Base-by-base conservation (phyloP, 306 rosid genomes). In the Pterocarpus macrocarpus region DNA sequence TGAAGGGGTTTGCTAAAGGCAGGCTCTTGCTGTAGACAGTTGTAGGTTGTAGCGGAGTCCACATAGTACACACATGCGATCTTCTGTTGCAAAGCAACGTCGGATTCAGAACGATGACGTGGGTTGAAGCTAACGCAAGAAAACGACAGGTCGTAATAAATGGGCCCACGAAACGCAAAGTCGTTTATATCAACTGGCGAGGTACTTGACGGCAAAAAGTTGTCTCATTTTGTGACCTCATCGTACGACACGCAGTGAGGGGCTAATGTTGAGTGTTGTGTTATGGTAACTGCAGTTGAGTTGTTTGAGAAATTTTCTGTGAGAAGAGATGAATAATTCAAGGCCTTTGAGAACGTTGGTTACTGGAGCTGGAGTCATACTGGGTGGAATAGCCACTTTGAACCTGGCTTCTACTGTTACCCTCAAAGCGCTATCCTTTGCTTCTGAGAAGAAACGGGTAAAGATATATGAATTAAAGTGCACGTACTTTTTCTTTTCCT, bases 371-470 rank as follows among this genome's bases (percentile, higher is more conserved):
- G 88, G 79, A 22, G 84, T 89, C 36, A 84, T 95, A 62, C 64
- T 88, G 4, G 93, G 93, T 11, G 99, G 97, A 71, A 15, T 90
- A 65, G 38, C 76, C 63, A 82, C 97, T 13, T 77, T 95, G 39
- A 93, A 91, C 57, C 33, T 93, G 61, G 93, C 86, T 83, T 93
- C 92, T 22, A 64, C 92, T 11, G 89, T 75, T 79, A 89, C 97
- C 15, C 81, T 93, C 17, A 85, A 89, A 81, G 86, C 84, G 28
- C 87, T 95, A 69, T 86, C 84, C 8, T 35, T 83, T 49, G 82
- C 78, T 68, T 53, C 88, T 34, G 96, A 93, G 81, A 86, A 90
- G 78, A 93, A 90, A 88, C 80, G 94, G 87, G 99, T 95, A 86
- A 85, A 39, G 41, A 78, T 13, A 8, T 8, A 10, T 55, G 8